phyloP scores from a whole-genome alignment of 441 rosid species.

The Croton laevigatus region DNA sequence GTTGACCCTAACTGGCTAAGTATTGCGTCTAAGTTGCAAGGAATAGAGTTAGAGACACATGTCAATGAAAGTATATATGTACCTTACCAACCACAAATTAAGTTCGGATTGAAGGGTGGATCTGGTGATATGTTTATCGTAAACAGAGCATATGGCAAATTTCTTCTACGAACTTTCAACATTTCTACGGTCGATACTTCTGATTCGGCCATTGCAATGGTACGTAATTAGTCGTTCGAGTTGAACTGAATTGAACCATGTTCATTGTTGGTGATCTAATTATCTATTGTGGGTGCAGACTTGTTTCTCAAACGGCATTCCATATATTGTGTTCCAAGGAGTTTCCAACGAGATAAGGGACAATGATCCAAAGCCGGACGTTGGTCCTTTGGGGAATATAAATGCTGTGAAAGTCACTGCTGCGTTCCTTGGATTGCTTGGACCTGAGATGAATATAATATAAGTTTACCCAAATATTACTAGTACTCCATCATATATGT shows the following conservation, averaged over 20 bases:
- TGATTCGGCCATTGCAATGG: neutral
- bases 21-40: no score
- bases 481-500: no score
- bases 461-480: no score
- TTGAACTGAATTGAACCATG: neutral
- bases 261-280: no score
- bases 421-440: no score
- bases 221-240: neutral
- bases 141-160: neutral
- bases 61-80: neutral
- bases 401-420: no score
- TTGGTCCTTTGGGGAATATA: no score
- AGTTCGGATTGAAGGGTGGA: neutral
- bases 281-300: neutral
- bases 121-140: neutral
- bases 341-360: no score
- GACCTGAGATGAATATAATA: no score
- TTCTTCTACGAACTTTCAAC: neutral
- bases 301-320: neutral
- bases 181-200: neutral
- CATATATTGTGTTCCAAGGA: conserved; percentile 1
- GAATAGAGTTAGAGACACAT: neutral
- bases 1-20: neutral
- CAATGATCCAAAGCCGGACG: no score
- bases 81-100: neutral